Conservation (phyloP, 2,329 filamentous ascomycete genomes). For the Apiospora kogelbergensis region DNA sequence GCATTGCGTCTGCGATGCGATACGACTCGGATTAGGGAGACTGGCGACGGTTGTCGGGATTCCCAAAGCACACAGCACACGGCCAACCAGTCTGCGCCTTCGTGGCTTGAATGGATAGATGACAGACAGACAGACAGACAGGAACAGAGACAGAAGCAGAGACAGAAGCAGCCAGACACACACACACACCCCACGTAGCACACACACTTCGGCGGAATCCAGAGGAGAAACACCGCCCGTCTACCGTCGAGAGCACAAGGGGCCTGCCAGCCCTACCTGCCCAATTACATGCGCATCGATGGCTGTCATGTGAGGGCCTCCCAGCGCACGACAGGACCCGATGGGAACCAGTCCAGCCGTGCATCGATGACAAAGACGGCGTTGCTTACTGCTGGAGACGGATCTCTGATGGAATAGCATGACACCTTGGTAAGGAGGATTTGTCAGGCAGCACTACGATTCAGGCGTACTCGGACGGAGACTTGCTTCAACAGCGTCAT, state of each 20-base stretch:
- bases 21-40: background rate
- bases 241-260: background rate
- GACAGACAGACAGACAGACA: background rate
- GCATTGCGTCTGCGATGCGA: background rate
- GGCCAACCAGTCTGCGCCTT: too few relatives aligned
- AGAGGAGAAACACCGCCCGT: background rate
- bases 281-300: background rate
- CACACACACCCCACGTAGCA: background rate
- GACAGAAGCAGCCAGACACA: background rate
- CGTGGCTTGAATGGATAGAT: background rate
- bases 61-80: background rate
- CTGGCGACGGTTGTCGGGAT: background rate
- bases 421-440: background rate
- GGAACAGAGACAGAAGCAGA: background rate
- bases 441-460: background rate
- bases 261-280: background rate
- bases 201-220: background rate
- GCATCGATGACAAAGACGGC: conserved; percentile 4
- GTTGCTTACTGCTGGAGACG: background rate
- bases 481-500: background rate
- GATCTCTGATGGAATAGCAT: background rate
- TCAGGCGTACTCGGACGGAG: background rate
- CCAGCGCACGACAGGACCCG: background rate
- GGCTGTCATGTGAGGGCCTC: background rate
- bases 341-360: background rate